Base-by-base conservation (phyloP, 257 asterid genomes). In the Primulina eburnea region DNA sequence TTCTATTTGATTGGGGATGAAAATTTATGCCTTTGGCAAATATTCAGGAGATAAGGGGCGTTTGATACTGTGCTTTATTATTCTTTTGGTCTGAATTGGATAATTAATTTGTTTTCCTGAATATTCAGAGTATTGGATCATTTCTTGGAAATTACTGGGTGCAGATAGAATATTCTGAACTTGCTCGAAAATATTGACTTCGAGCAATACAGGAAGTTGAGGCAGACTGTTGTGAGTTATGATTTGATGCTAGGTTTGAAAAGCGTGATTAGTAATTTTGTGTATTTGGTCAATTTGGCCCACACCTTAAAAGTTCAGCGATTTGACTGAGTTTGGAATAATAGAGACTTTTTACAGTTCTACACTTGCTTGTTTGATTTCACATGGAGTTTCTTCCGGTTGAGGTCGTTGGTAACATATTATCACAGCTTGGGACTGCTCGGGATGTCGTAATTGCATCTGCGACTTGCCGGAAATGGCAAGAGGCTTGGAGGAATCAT, bases 381-480 rank as follows among this genome's bases (percentile, higher is more conserved):
- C 60, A 28, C 18, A 92, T 92, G 97, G 95, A 92, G 77, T 65
- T 72, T 79, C 92, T 92, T 80, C 97, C 97, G 2, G 96, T 91
- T 73, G 95, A 91, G 89, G 96, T 91, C 35, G 83, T 91, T 64
- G 97, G 97, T 53, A 92, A 89, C 81, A 87, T 92, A 74, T 80
- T 92, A 17, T 87, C 96, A 32, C 79, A 82, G 40, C 87, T 92
- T 2, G 96, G 87, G 70, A 90, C 96, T 62, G 97, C 97, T 4
- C 85, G 95, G 2, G 96, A 92, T 64, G 86, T 89, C 47, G 90
- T 92, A 63, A 82, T 89, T 74, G 97, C 97, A 47, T 87, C 97
- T 56, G 86, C 96, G 1, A 87, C 95, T 62, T 92, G 96, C 84
- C 82, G 88, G 29, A 87, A 87, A 65, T 92, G 96, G 96, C 87